phyloP scores from a whole-genome alignment of 2,329 filamentous ascomycete species.

The Aspergillus neotritici region DNA sequence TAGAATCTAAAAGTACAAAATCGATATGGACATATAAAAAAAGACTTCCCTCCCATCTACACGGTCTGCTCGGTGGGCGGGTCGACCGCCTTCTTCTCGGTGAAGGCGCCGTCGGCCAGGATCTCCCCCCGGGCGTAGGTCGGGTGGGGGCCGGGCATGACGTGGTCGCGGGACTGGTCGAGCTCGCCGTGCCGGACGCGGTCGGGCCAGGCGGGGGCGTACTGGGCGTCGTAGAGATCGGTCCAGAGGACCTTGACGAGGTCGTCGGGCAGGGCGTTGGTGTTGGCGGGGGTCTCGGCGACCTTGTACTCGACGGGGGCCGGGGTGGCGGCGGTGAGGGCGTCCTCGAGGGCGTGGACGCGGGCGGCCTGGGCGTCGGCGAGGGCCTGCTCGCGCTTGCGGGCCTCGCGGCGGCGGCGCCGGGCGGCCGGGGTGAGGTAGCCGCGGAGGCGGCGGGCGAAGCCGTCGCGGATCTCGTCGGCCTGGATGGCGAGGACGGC shows the following conservation, averaged over 20 bases:
- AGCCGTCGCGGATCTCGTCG: constrained; percentile 26
- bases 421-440: constrained; percentile 28
- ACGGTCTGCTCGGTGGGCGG: not conserved
- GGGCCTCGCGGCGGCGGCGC: constrained; percentile 27
- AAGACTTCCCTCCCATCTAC: not conserved
- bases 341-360: constrained; percentile 16
- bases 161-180: constrained; percentile 30
- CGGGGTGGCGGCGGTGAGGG: constrained; percentile 9
- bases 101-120: constrained; percentile 20
- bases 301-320: constrained; percentile 24
- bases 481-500: constrained; percentile 50
- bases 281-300: constrained; percentile 18
- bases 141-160: constrained; percentile 30
- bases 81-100: constrained; percentile 17
- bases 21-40: constrained; percentile 16
- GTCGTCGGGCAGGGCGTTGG: constrained; percentile 23
- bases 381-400: constrained; percentile 20
- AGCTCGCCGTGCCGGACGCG: constrained; percentile 40
- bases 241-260: constrained; percentile 44
- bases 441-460: constrained; percentile 27
- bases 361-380: constrained; percentile 20
- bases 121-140: constrained; percentile 14
- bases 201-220: constrained; percentile 40
- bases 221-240: constrained; percentile 40
- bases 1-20: constrained; percentile 22